Evolutionary conservation across 106 monocot genomes (phyloP).

Genomic region (Dendrobium chrysotoxum): DNA sequence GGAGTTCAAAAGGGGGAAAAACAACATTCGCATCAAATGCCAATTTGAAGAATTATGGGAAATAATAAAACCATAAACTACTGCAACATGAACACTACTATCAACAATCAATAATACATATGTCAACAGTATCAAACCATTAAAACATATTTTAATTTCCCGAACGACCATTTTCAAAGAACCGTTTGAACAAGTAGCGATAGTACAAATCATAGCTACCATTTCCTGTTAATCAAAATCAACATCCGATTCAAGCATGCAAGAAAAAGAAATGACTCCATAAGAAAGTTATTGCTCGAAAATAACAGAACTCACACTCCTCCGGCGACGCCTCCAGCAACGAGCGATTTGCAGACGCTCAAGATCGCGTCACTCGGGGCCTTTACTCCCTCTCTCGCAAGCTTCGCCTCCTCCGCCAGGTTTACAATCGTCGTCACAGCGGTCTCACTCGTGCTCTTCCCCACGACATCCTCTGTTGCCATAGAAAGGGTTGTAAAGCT

Average conservation of each 20-base stretch:
- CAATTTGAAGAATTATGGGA: background rate
- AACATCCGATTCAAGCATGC: background rate
- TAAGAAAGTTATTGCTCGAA: background rate
- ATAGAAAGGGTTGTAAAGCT: constrained; percentile 16
- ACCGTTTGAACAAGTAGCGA: background rate
- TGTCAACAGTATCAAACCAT: background rate
- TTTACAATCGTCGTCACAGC: constrained; percentile 90
- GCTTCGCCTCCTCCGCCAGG: constrained; percentile 96
- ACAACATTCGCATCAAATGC: background rate
- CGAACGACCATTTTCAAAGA: background rate
- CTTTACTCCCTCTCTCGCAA: constrained; percentile 83
- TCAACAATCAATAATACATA: background rate
- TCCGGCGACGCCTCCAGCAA: constrained; percentile 91
- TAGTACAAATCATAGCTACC: background rate
- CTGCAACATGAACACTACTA: background rate
- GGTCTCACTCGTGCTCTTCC: constrained; percentile 78
- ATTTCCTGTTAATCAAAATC: background rate
- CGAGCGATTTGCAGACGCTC: constrained; percentile 79
- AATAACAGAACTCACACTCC: constrained; percentile 60
- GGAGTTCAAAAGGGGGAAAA: background rate
- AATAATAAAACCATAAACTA: background rate
- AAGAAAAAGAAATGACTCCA: background rate
- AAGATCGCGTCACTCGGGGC: constrained; percentile 74
- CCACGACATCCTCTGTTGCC: constrained; percentile 95
- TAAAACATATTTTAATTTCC: background rate